Base-by-base conservation (phyloP, 768 basidiomycete species). In the Russula compacta region DNA sequence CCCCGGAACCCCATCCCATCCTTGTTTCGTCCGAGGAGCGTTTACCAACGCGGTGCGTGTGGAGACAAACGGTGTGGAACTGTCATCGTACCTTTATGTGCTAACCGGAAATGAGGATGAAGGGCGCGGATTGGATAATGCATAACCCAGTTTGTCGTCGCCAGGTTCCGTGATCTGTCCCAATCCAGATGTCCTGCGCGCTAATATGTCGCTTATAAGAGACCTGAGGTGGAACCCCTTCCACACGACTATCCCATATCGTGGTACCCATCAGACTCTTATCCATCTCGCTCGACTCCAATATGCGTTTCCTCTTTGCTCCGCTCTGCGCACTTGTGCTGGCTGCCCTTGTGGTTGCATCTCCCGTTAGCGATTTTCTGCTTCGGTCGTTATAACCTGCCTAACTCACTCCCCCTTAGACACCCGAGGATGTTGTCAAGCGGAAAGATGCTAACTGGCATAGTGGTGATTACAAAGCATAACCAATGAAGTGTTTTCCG, bases 221-320 rank as follows among this genome's bases (percentile, higher is more conserved):
- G 17, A 48, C 33, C 14, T 7, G 19, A 6, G 6, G 4, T 38
- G 10, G 12, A n/a, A 24, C 38, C 19, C 5, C 14, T 36, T 8
- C 8, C 40, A 54, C 24, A 11, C 12, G 3, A 46, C 4, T 12
- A 15, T 7, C n/a, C 48, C 56, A 15, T 9, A 15, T 17, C 7
- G 33, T 19, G 2, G 7, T 29, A 2, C 38, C 46, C 51, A 29
- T n/a, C 39, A 29, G 11, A n/a, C 24, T 47, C 39, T 17, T 11
- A 24, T 7, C 19, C 21, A 24, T n/a, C 60, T 15, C 32, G 4
- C 24, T 21, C 4, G 0, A 29, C 24, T 29, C 24, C 24, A 62
- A 38, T 17, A 62, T 62, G 61, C 61, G 61, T 9, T 58, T 62
- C 47, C 17, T 58, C 52, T 39, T 48, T 9, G 40, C 21, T 11